Evolutionary conservation across 768 basidiomycete genomes (phyloP).

Genomic region (Cubamyces lactineus): DNA sequence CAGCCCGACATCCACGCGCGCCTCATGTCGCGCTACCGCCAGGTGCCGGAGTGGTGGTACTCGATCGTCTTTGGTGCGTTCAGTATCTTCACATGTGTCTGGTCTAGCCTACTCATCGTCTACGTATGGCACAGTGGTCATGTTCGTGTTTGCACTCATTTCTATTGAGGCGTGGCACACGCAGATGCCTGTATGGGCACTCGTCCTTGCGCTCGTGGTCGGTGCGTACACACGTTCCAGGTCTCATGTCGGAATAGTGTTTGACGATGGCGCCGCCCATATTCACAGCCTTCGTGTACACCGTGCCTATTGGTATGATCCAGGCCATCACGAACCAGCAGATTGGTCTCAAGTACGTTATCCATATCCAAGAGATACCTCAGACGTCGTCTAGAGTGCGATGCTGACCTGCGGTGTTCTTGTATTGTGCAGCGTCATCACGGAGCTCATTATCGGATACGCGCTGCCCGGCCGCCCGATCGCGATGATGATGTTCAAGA

Average conservation of each 20-base stretch:
- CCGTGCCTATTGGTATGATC: conserved; percentile 60
- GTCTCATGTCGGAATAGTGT: neutral
- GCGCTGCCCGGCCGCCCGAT: conserved; percentile 75
- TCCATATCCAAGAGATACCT: no score
- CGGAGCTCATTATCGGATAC: conserved; percentile 82
- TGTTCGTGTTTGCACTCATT: conserved; percentile 71
- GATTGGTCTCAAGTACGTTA: conserved; percentile 58
- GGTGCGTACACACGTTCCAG: conserved; percentile 38
- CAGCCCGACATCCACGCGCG: conserved; percentile 87
- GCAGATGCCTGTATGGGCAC: conserved; percentile 71
- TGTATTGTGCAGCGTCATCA: conserved; percentile 56
- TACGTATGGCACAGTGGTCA: conserved; percentile 46
- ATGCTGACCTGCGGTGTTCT: neutral
- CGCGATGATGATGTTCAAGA: conserved; percentile 89
- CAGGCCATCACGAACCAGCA: conserved; percentile 81
- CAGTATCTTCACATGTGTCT: no score
- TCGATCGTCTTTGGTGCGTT: conserved; percentile 53
- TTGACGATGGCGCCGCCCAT: neutral
- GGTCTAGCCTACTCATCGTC: no score
- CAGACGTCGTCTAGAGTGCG: no score
- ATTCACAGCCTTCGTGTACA: conserved; percentile 41
- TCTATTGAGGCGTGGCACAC: conserved; percentile 77
- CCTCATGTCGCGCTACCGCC: conserved; percentile 74
- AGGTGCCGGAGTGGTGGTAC: conserved; percentile 91
- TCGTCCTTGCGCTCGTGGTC: conserved; percentile 70